These are phyloP conservation scores for Microdochium nivale DNA, from an alignment of 2,329 filamentous ascomycete species.

Conservation along the genomic window DNA sequence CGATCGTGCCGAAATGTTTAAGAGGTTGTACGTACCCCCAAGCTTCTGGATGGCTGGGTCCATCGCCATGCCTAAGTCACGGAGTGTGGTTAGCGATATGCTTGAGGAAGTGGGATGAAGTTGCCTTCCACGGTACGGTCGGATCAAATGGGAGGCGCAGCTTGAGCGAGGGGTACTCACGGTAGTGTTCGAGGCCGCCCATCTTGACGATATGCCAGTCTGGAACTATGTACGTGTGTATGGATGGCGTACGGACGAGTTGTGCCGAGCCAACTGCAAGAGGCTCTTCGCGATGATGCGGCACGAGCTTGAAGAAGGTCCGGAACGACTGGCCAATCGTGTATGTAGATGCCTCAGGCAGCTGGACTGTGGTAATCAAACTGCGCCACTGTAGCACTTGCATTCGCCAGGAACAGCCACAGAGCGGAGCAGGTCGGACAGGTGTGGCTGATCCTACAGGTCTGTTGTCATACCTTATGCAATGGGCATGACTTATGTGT, in stretches of 20 bases:
- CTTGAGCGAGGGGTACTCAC: constrained; percentile 13
- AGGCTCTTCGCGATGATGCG: neutral
- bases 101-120: neutral
- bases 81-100: neutral
- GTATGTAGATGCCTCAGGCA: neutral
- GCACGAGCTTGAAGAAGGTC: neutral
- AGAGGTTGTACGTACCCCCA: constrained; percentile 26
- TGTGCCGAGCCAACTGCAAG: neutral
- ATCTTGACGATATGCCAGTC: constrained; percentile 23
- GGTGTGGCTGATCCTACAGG: no score
- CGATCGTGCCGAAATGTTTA: neutral
- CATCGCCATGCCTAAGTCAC: constrained; percentile 29
- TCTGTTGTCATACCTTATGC: no score
- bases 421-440: no score
- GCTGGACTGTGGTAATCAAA: no score
- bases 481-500: no score
- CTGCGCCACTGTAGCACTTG: no score
- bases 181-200: constrained; percentile 33
- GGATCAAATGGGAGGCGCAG: neutral
- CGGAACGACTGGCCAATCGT: neutral
- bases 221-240: constrained; percentile 8
- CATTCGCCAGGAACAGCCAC: no score
- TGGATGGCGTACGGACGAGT: neutral
- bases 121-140: no score
- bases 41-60: constrained; percentile 39